Conservation (phyloP, 305 asterid genomes). For the Fraxinus floribunda region DNA sequence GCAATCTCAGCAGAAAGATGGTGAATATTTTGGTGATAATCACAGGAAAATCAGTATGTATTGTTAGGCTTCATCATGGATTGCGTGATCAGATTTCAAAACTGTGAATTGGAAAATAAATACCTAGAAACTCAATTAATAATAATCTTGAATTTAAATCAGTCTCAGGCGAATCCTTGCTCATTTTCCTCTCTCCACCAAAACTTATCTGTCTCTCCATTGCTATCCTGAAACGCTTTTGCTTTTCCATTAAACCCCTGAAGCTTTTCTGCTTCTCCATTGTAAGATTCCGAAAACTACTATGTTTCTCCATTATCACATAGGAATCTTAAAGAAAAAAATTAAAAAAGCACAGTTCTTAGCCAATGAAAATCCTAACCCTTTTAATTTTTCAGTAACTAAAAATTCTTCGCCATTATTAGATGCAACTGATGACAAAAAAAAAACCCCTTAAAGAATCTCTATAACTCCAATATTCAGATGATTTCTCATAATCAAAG, state of each 20-base stretch:
- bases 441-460: conserved; percentile 1
- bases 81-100: conserved; percentile 17
- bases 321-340: conserved; percentile 5
- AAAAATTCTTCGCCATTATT: too few species aligned
- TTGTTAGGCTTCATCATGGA: conserved; percentile 39
- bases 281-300: conserved; percentile 23
- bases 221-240: conserved; percentile 46
- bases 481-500: background rate
- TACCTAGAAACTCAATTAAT: too few species aligned
- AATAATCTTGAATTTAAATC: too few species aligned
- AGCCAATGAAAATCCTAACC: conserved; percentile 14
- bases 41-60: conserved; percentile 37
- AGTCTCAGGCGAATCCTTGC: conserved; percentile 45
- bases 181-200: conserved; percentile 18
- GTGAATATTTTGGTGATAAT: conserved; percentile 45
- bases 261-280: conserved; percentile 42
- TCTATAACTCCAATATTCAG: background rate
- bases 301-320: conserved; percentile 59
- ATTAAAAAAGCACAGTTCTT: background rate
- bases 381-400: too few species aligned
- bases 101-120: background rate
- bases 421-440: background rate
- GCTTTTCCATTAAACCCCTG: conserved; percentile 39
- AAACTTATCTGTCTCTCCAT: conserved; percentile 43
- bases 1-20: conserved; percentile 68